Evolutionary conservation across 116 monocot genomes (phyloP).

Genomic region (Zostera marina): DNA sequence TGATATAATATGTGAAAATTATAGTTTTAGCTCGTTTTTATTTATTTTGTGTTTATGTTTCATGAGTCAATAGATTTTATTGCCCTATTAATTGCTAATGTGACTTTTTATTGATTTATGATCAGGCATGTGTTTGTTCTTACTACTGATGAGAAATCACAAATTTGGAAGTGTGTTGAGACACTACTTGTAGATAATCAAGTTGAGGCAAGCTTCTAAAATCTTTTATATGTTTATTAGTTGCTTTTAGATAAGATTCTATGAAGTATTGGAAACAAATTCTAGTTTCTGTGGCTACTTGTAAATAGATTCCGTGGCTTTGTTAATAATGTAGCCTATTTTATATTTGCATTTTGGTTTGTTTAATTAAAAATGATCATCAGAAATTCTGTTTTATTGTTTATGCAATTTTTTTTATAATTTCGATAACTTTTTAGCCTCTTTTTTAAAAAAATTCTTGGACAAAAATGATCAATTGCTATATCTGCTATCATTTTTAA

Average conservation of each 20-base stretch:
- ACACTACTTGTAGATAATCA: slow-evolving; percentile 79
- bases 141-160: slow-evolving; percentile 43
- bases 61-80: too few relatives aligned
- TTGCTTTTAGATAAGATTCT: neutral
- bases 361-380: too few relatives aligned
- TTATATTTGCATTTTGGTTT: neutral
- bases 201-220: slow-evolving; percentile 48
- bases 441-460: too few relatives aligned
- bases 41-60: too few relatives aligned
- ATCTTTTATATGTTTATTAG: slow-evolving; percentile 1
- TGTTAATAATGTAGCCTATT: neutral
- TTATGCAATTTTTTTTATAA: neutral
- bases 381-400: neutral
- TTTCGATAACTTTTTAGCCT: neutral
- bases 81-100: neutral
- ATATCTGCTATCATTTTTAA: too few relatives aligned
- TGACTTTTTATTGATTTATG: neutral
- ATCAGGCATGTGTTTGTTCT: slow-evolving; percentile 89
- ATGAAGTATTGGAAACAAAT: neutral
- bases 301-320: too few relatives aligned
- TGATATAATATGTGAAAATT: too few relatives aligned
- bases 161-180: slow-evolving; percentile 77
- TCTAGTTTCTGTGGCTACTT: neutral
- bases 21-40: too few relatives aligned
- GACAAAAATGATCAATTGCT: too few relatives aligned